Evolutionary conservation across 345 rosid species (phyloP).

Genomic region (Eucalyptus virginea): DNA sequence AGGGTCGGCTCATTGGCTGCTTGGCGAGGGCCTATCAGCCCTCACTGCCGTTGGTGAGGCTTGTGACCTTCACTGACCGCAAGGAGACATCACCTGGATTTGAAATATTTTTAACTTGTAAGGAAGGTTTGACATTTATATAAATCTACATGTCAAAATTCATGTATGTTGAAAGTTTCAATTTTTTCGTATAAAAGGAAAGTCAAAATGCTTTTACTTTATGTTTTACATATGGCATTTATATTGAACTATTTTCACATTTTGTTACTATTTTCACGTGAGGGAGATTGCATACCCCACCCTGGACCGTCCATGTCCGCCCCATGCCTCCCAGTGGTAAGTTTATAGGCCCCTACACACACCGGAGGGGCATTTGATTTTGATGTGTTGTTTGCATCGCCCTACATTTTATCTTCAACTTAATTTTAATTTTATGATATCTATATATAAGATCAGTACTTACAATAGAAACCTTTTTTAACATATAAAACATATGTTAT

Average conservation of each 20-base stretch:
- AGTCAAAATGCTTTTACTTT: background rate
- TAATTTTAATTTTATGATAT: too few species aligned
- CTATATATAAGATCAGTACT: background rate
- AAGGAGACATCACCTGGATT: background rate
- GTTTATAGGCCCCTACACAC: background rate
- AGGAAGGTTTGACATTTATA: background rate
- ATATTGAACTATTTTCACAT: background rate
- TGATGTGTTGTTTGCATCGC: background rate
- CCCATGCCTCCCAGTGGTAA: background rate
- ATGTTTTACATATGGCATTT: background rate
- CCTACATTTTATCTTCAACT: background rate
- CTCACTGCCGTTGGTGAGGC: rapidly evolving
- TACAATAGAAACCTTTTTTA: background rate
- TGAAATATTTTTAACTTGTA: background rate
- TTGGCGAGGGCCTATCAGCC: rapidly evolving
- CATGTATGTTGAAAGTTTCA: background rate
- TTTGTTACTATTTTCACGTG: background rate
- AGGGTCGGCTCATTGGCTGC: rapidly evolving
- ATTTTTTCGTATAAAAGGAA: background rate
- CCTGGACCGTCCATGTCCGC: rapidly evolving
- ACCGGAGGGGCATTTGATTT: background rate
- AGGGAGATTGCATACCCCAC: background rate
- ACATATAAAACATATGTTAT: background rate
- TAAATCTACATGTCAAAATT: background rate
- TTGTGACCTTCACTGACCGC: rapidly evolving